Evolutionary conservation across 1,139 yeast species (phyloP), one percentile per base, ranked within the genome.

Genomic region (Candida sanyaensis): DNA sequence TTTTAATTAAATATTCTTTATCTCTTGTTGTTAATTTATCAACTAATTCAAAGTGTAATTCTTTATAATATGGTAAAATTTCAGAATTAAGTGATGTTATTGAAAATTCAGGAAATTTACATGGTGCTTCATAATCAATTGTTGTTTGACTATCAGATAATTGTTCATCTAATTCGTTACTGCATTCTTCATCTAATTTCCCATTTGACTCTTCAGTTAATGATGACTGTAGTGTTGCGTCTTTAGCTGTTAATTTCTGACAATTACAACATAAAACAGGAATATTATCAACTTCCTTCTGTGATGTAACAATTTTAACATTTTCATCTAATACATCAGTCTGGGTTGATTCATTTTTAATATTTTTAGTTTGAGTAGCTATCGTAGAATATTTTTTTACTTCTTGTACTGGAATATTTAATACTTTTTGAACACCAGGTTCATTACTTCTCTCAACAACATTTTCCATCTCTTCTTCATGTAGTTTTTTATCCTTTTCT

Each of bases 1-100:
- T 46, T 31, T 48, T 48, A 27, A 45, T 31, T 21, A 42, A 32
- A 33, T 44, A 48, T 29, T 32, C 37, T 11, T 41, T 17, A 36
- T 48, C 50, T 5, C 39, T 28, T 23, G 30, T 37, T 4, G 24
- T 30, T 26, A 48, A 41, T 28, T 26, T 21, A 17, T 48, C 50
- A 10, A 45, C 46, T 29, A 12, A 24, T 9, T 46, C 50, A 12
- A 46, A 27, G 9, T 41, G 24, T 9, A 26, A 36, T 27, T 13
- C 32, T 13, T 43, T 17, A 26, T 43, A 41, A 41, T 34, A 21
- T 11, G 28, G 10, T 9, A 32, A 9, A 17, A 33, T 13, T 4
- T 30, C 28, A 7, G 21, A 12, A 31, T 28, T 17, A 24, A 28
- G 23, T 13, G 23, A 29, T 21, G 32, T 13, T n/a, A 27, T 29